Conservation (phyloP, 75 land plant genomes). For the Selaginella tamariscina region DNA sequence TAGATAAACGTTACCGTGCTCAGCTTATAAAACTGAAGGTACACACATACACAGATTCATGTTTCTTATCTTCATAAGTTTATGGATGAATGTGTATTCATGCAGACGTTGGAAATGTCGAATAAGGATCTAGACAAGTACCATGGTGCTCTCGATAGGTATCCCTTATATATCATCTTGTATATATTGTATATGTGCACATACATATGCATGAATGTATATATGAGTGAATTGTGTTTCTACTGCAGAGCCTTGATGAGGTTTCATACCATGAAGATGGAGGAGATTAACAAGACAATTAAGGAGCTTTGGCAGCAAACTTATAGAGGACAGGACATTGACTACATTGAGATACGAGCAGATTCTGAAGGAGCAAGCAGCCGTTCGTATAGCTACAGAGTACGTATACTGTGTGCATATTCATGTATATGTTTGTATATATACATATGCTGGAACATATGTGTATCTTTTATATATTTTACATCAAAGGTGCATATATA, state of each 20-base stretch:
- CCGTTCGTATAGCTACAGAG: slow-evolving; percentile 89
- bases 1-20: slow-evolving; percentile 72
- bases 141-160: slow-evolving; percentile 95
- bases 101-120: slow-evolving; percentile 98
- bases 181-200: background rate
- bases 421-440: too few species aligned
- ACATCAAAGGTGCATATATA: background rate
- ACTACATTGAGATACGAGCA: slow-evolving; percentile 77
- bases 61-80: background rate
- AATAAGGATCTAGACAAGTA: slow-evolving; percentile 94
- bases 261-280: slow-evolving; percentile 98
- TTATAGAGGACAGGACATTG: slow-evolving; percentile 92
- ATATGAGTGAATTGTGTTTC: background rate
- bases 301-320: slow-evolving; percentile 98
- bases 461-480: too few species aligned
- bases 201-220: background rate
- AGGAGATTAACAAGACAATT: slow-evolving; percentile 92
- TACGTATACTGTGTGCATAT: slow-evolving; percentile 16
- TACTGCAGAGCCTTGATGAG: slow-evolving; percentile 81
- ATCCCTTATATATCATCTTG: slow-evolving; percentile 7
- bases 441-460: too few species aligned
- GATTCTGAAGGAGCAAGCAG: slow-evolving; percentile 87
- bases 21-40: slow-evolving; percentile 98
- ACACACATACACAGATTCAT: background rate
- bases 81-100: background rate